Evolutionary conservation across 2,329 filamentous ascomycete genomes (phyloP).

Genomic region (Daldinia sp.): DNA sequence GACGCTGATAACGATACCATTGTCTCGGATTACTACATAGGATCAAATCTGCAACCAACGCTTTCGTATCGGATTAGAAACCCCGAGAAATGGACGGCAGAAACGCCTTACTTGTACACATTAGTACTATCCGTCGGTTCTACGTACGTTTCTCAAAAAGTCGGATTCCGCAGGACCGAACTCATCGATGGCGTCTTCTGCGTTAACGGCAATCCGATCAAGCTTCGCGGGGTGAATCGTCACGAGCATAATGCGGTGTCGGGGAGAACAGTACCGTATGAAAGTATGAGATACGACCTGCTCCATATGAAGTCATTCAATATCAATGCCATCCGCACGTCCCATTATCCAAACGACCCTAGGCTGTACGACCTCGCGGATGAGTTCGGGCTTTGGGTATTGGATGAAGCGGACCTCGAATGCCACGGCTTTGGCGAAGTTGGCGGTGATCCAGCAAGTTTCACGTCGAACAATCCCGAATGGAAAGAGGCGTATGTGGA

Average conservation of each 20-base stretch:
- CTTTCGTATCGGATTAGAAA: slow-evolving; percentile 54
- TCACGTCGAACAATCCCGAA: slow-evolving; percentile 69
- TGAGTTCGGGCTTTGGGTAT: slow-evolving; percentile 72
- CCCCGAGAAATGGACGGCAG: slow-evolving; percentile 76
- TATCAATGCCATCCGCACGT: slow-evolving; percentile 77
- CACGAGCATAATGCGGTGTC: slow-evolving; percentile 76
- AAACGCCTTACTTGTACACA: slow-evolving; percentile 73
- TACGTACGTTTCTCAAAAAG: slow-evolving; percentile 62
- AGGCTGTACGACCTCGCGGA: slow-evolving; percentile 72
- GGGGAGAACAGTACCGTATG: slow-evolving; percentile 71
- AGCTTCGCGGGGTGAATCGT: slow-evolving; percentile 76
- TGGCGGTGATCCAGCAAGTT: slow-evolving; percentile 60
- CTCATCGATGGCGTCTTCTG: slow-evolving; percentile 71
- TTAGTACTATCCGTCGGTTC: slow-evolving; percentile 56
- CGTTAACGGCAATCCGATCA: slow-evolving; percentile 74
- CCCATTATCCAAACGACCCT: slow-evolving; percentile 73
- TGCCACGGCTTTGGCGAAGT: slow-evolving; percentile 64
- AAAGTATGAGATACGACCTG: slow-evolving; percentile 71
- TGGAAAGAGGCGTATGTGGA: slow-evolving; percentile 76
- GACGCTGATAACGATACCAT: slow-evolving; percentile 51
- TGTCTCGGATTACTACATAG: slow-evolving; percentile 44
- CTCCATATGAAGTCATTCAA: slow-evolving; percentile 76
- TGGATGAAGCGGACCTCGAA: slow-evolving; percentile 68
- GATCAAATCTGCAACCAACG: slow-evolving; percentile 48
- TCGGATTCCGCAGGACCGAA: slow-evolving; percentile 74